Conservation (phyloP, 2,329 filamentous ascomycete genomes). For the Trichoderma aggressivum region DNA sequence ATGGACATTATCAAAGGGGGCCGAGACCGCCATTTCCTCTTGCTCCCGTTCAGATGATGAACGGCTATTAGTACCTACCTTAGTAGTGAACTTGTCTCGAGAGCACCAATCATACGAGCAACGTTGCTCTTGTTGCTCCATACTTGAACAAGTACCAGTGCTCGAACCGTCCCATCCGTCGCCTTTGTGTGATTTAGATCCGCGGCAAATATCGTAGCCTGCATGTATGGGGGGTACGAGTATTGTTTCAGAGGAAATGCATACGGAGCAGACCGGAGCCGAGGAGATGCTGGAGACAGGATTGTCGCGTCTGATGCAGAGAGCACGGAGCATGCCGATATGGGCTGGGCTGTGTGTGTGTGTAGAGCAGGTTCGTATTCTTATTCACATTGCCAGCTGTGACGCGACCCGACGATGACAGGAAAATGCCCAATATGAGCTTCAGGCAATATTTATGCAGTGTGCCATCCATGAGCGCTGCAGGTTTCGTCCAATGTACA, state of each 20-base stretch:
- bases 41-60: not conserved
- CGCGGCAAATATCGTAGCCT: not conserved
- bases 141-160: not conserved
- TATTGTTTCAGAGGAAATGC: not conserved
- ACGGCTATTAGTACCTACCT: not conserved
- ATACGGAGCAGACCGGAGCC: not conserved
- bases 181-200: not conserved
- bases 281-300: not conserved
- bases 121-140: not conserved
- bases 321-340: not conserved
- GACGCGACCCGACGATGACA: not conserved
- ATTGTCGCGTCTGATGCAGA: not conserved
- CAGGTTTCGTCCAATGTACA: not conserved
- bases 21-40: conserved; percentile 13
- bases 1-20: not conserved
- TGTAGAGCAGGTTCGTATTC: not conserved
- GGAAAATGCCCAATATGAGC: not conserved
- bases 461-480: not conserved
- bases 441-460: not conserved
- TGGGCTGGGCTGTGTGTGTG: too few relatives aligned
- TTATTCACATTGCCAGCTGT: not conserved
- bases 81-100: not conserved
- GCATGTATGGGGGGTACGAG: not conserved
- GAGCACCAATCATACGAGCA: not conserved
- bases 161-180: not conserved